These are phyloP conservation scores for Penicillium sclerotigenum DNA, from an alignment of 2,329 filamentous ascomycete genomes.

Conservation along the genomic window DNA sequence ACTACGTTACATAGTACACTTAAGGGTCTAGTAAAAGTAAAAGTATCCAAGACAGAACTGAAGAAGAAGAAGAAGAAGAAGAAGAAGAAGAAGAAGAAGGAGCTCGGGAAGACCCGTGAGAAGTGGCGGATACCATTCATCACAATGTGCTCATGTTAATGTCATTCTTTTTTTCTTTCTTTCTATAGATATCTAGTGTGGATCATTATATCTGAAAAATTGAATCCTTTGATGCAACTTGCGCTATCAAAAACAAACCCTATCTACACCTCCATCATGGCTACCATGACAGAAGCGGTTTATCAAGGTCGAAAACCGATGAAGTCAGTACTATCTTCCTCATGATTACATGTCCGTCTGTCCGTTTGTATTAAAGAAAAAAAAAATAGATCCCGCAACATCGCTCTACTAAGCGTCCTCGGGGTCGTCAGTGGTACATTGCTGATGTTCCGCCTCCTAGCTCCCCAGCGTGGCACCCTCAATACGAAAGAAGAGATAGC, in stretches of 20 bases:
- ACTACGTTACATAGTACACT: too few relatives aligned
- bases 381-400: conserved; percentile 16
- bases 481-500: conserved; percentile 17
- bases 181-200: background rate
- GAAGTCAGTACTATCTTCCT: background rate
- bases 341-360: background rate
- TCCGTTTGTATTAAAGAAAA: background rate
- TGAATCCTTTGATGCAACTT: background rate
- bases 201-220: background rate
- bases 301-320: background rate
- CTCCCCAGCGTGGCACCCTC: conserved; percentile 10
- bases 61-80: background rate
- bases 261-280: background rate
- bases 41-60: background rate
- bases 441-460: conserved; percentile 21
- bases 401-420: conserved; percentile 21
- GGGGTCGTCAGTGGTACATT: conserved; percentile 20
- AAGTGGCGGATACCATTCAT: background rate
- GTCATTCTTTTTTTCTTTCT: conserved; percentile 1
- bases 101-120: background rate
- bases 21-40: background rate
- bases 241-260: background rate
- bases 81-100: background rate
- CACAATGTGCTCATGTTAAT: conserved; percentile 3
- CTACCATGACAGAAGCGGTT: background rate